Base-by-base conservation (phyloP, 495 filamentous ascomycete genomes). In the Penicillium psychrofluorescens region DNA sequence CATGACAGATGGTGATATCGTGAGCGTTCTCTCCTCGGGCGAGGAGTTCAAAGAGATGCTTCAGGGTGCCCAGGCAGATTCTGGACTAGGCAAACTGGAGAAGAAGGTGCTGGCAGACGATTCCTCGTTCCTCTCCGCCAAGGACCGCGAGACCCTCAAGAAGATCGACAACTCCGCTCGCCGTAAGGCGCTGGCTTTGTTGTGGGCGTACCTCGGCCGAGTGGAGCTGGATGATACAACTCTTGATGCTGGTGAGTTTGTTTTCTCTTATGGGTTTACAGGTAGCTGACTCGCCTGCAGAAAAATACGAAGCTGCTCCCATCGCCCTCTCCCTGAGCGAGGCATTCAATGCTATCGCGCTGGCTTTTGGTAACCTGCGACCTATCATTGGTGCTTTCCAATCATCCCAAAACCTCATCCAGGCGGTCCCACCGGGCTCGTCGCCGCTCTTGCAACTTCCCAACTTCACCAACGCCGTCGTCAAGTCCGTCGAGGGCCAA, bases 141-240 rank as follows among this genome's bases (percentile, higher is more conserved):
- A 51, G 78, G 84, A 54, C 60, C 94, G 63, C n/a, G 55, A 63
- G 41, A 70, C 77, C 1, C 64, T 79, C 35, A 90, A 85, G 62
- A 82, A 92, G 44, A 72, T 81, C 56, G 75, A 82, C 40, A 86
- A 91, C 14, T 82, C 83, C 4, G 74, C 79, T 35, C 78, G 86
- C 36, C 75, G 92, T 50, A 95, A 95, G 71, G 83, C 84, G n/a
- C 71, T 96, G 27, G 86, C 82, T 30, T 74, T 98, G 41, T 69
- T 97, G 11, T 98, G 92, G 92, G 91, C 90, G 36, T 97, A 97
- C 60, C 77, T 97, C 29, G 87, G 86, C 36, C 83, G 92, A 33
- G 68, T 95, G 29, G 86, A 92, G 48, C 62, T 88, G 34, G 80
- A 84, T 41, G 89, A 91, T 56, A 51, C 73, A 27, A 69, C 69